Evolutionary conservation across 2,329 filamentous ascomycete genomes (phyloP).

Genomic region (Cladosporium sp.): DNA sequence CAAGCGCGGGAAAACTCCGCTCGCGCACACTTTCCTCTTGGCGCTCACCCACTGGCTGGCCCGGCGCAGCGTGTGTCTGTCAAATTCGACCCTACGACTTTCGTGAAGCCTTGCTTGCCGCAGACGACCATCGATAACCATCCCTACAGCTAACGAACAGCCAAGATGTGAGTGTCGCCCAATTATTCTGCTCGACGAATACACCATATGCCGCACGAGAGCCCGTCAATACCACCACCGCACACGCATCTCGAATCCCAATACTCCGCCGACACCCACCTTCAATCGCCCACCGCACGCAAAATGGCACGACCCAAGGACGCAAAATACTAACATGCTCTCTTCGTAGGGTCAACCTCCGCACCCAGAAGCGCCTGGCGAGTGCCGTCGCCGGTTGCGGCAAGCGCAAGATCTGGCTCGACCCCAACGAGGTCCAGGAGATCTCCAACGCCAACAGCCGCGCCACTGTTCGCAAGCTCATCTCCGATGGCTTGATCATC

Average conservation of each 20-base stretch:
- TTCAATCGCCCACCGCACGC: slow-evolving; percentile 13
- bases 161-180: slow-evolving; percentile 13
- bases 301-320: slow-evolving; percentile 7
- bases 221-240: background rate
- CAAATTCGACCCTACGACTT: background rate
- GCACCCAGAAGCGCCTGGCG: slow-evolving; percentile 99
- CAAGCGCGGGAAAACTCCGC: background rate
- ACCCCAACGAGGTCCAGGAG: slow-evolving; percentile 98
- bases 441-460: slow-evolving; percentile 99
- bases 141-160: slow-evolving; percentile 13
- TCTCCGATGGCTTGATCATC: slow-evolving; percentile 99
- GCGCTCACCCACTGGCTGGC: background rate
- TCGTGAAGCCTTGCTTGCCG: slow-evolving; percentile 5
- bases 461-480: slow-evolving; percentile 99
- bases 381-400: slow-evolving; percentile 98
- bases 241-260: slow-evolving; percentile 11
- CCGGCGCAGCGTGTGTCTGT: no score
- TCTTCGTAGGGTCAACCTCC: slow-evolving; percentile 87
- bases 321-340: slow-evolving; percentile 23
- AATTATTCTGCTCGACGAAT: background rate
- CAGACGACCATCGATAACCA: slow-evolving; percentile 15
- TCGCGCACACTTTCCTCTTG: background rate
- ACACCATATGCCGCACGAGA: slow-evolving; percentile 7
- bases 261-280: slow-evolving; percentile 2
- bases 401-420: slow-evolving; percentile 99